phyloP scores from a whole-genome alignment of 2,329 filamentous ascomycete genomes.

The Aureobasidium leucospermi region DNA sequence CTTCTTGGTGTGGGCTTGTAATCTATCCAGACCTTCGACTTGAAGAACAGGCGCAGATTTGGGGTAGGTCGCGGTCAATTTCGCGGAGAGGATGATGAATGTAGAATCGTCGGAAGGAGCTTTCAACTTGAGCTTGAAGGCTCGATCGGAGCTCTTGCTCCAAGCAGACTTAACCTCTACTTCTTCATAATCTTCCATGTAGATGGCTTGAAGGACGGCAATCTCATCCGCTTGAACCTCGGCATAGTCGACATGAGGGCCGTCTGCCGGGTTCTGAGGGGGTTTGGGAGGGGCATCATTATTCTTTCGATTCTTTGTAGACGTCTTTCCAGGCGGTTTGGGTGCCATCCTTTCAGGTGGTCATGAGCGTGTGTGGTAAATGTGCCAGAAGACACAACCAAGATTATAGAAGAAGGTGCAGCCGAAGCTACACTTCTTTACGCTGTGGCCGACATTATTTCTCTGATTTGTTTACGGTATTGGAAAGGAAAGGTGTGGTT shows the following conservation, averaged over 20 bases:
- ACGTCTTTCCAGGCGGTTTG: conserved; percentile 36
- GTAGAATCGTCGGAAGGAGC: conserved; percentile 66
- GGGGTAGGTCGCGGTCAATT: conserved; percentile 84
- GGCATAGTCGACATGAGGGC: conserved; percentile 57
- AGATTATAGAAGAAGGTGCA: conserved; percentile 29
- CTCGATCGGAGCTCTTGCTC: conserved; percentile 76
- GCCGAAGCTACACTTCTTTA: conserved; percentile 42
- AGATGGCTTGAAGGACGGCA: conserved; percentile 78
- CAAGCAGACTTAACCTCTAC: conserved; percentile 68
- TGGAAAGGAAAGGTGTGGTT: not conserved
- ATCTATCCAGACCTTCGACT: conserved; percentile 54
- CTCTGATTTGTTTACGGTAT: not conserved
- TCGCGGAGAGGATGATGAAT: conserved; percentile 64
- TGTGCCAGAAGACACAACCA: conserved; percentile 10
- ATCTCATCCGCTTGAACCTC: conserved; percentile 85
- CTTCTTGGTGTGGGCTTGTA: conserved; percentile 64
- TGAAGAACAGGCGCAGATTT: conserved; percentile 70
- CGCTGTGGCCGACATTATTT: conserved; percentile 25
- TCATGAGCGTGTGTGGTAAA: conserved; percentile 13
- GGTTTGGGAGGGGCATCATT: conserved; percentile 20
- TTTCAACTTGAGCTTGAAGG: conserved; percentile 73
- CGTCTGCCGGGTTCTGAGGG: not conserved
- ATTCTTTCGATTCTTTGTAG: conserved; percentile 18
- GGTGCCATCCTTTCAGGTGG: conserved; percentile 38
- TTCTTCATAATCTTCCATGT: conserved; percentile 77